A percentile compares a stretch with the other conserved stretches of the same genome.
These are phyloP conservation scores for Kuraishia hungarica DNA, from an alignment of 805 yeast species.

Conservation along the genomic window DNA sequence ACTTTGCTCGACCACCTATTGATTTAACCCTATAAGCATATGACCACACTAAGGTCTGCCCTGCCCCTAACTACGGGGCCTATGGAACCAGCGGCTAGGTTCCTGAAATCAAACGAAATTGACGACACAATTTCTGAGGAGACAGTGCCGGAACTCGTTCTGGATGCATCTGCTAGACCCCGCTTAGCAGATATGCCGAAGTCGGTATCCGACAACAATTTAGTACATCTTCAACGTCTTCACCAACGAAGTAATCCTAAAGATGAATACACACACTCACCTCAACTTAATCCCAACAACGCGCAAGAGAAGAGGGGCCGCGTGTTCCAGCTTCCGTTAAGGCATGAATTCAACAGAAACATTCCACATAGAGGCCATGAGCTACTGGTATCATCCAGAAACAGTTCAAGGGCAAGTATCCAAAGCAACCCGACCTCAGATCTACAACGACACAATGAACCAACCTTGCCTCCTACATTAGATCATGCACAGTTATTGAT, in stretches of 20 bases:
- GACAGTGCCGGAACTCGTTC: not conserved
- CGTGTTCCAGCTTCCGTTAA: conserved; percentile 17
- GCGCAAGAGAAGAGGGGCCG: conserved; percentile 17
- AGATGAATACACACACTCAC: not conserved
- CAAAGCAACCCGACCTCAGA: conserved; percentile 2
- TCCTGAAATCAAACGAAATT: not conserved
- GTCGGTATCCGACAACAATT: not conserved
- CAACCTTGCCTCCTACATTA: not conserved
- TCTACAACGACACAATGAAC: not conserved
- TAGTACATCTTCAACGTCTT: not conserved
- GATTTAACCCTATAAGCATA: not conserved
- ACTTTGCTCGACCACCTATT: too few relatives aligned
- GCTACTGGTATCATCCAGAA: conserved; percentile 2
- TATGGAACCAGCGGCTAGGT: not conserved
- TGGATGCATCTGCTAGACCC: not conserved
- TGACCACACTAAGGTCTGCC: not conserved
- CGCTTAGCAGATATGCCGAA: not conserved
- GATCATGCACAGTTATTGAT: not conserved
- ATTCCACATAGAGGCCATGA: conserved; percentile 11
- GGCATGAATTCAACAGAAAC: conserved; percentile 19
- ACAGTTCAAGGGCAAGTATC: not conserved
- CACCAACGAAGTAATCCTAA: not conserved
- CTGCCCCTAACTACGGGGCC: not conserved
- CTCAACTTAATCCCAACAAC: not conserved
- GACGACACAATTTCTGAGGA: not conserved